Evolutionary conservation across 768 basidiomycete species (phyloP), one percentile per base, ranked within the genome.

Genomic region (Russula abietina): DNA sequence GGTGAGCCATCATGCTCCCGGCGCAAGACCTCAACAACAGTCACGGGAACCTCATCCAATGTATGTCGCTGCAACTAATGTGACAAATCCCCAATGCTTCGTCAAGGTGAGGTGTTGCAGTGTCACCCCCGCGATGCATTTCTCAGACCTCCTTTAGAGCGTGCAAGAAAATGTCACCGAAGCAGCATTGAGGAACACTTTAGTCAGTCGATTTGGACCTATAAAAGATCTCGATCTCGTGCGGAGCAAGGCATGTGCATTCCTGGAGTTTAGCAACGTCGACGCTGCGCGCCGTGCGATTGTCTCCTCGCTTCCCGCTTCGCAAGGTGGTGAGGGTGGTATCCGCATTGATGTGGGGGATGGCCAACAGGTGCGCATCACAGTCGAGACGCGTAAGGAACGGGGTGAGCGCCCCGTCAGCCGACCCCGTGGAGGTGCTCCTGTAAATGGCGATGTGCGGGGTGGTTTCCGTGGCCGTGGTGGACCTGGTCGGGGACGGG

Each of bases 141-240:
- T 64, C 12, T 68, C 30, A 43, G 30, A 38, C 32, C 10, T 66
- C 50, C 65, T 48, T 14, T 60, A 89, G 87, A 86, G 88, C 69
- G 91, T 95, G 3, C 78, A 82, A 17, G 91, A 93, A 60, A 75
- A 79, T 36, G 77, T 93, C 45, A 75, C 83, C 28, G 77, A 81
- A 51, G 56, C 73, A 16, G 76, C 79, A 0, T 80, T 95, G 41
- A 75, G 71, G 24, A 75, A 72, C 45, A 71, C 76, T 3, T 79
- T 94, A 39, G 75, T 78, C 0, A 70, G 73, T 36, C 84, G 86
- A 38, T 95, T 95, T 73, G 93, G 93, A 0, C 79, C 85, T 0
- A 80, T 97, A 71, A 91, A 89, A 73, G 93, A 93, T 26, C 75
- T 94, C 46, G 95, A 98, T 74, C 86, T 97, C 66, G 87, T 96